Conservation (phyloP, 768 basidiomycete genomes). For the Lentinula sp. region DNA sequence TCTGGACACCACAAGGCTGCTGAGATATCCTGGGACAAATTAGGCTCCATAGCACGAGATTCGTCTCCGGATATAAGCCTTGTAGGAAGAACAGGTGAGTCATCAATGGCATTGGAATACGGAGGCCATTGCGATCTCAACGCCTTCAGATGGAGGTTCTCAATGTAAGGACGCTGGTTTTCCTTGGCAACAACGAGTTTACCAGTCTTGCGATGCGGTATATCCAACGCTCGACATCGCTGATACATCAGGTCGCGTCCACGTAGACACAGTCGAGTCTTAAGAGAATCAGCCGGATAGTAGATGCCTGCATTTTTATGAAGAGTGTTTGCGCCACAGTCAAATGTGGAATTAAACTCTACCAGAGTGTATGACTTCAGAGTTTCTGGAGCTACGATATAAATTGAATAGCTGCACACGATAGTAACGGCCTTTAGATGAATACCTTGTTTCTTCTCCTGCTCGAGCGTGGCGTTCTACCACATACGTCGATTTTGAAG, state of each 20-base stretch:
- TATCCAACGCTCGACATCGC: conserved; percentile 53
- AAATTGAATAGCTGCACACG: not conserved
- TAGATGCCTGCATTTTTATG: conserved; percentile 56
- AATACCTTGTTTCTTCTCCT: conserved; percentile 84
- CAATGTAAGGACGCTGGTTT: conserved; percentile 65
- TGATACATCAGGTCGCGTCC: conserved; percentile 83
- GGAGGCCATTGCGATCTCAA: conserved; percentile 45
- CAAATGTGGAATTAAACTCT: conserved; percentile 3
- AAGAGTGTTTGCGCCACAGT: not conserved
- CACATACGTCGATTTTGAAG: conserved; percentile 66
- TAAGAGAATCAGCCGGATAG: conserved; percentile 78
- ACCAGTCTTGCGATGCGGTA: conserved; percentile 70
- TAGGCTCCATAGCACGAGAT: conserved; percentile 75
- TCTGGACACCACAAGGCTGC: conserved; percentile 77
- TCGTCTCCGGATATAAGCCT: conserved; percentile 61
- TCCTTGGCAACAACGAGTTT: conserved; percentile 85
- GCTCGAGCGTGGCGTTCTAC: conserved; percentile 70
- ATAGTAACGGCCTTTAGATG: conserved; percentile 1
- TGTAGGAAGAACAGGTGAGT: conserved; percentile 47
- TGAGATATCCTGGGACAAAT: conserved; percentile 64
- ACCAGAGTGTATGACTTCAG: conserved; percentile 94
- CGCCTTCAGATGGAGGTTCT: conserved; percentile 61
- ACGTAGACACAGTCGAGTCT: conserved; percentile 80
- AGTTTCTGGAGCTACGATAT: conserved; percentile 73
- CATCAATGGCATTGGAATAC: conserved; percentile 21